phyloP scores from a whole-genome alignment of 345 rosid genomes.

The Brassica incana region DNA sequence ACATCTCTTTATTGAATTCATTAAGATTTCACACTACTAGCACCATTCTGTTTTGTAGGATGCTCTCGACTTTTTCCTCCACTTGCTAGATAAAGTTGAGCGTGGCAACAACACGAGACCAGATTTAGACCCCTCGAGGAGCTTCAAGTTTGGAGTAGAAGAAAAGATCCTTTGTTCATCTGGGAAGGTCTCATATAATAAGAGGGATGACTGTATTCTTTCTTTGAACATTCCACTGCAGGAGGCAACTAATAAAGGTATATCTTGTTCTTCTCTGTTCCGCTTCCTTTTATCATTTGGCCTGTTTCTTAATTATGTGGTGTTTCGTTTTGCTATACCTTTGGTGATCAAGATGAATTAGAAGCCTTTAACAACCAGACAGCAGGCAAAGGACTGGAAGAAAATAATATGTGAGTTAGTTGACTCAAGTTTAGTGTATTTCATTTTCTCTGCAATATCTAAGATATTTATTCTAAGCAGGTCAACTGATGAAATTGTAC shows the following conservation, averaged over 20 bases:
- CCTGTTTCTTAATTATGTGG: constrained; percentile 8
- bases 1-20: neutral
- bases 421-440: constrained; percentile 24
- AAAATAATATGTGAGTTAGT: constrained; percentile 71
- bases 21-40: constrained; percentile 17
- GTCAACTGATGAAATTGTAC: constrained; percentile 72
- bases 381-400: constrained; percentile 65
- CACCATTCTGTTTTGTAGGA: constrained; percentile 56
- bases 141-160: constrained; percentile 97
- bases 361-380: constrained; percentile 66
- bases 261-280: constrained; percentile 21
- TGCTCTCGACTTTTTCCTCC: constrained; percentile 93
- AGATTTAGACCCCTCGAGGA: constrained; percentile 76
- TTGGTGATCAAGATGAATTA: constrained; percentile 68
- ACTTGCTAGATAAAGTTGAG: constrained; percentile 92
- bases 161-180: constrained; percentile 87
- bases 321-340: constrained; percentile 16
- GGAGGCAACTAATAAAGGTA: constrained; percentile 88
- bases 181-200: constrained; percentile 88
- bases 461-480: constrained; percentile 48
- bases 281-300: constrained; percentile 13
- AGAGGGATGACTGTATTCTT: constrained; percentile 87
- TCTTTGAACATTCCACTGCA: constrained; percentile 90
- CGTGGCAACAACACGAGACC: constrained; percentile 60
- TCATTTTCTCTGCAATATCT: constrained; percentile 26